Conservation (phyloP, 2,329 filamentous ascomycete genomes). For the Penicillium hesseltinei region DNA sequence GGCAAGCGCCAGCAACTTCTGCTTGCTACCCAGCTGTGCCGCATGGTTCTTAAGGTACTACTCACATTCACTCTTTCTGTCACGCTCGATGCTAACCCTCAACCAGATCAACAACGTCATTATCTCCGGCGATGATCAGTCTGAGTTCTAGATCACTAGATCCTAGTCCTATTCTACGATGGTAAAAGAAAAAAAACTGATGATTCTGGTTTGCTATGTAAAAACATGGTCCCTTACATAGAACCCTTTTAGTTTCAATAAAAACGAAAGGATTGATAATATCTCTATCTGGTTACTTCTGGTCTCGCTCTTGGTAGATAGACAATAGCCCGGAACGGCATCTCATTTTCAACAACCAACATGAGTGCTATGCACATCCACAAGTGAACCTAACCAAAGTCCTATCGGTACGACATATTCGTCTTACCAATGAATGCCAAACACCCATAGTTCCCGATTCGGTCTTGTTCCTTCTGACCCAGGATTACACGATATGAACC, state of each 20-base stretch:
- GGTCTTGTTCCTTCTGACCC: not conserved
- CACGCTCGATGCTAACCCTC: slow-evolving; percentile 16
- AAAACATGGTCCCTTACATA: slow-evolving; percentile 28
- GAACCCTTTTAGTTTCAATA: slow-evolving; percentile 25
- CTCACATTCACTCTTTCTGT: not conserved
- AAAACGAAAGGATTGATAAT: slow-evolving; percentile 27
- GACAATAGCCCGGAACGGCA: not conserved
- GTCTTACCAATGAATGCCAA: not conserved
- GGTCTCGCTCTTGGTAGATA: not conserved
- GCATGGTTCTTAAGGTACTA: slow-evolving; percentile 88
- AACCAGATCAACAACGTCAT: slow-evolving; percentile 82
- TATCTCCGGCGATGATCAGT: slow-evolving; percentile 79
- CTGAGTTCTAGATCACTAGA: slow-evolving; percentile 67
- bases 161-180: slow-evolving; percentile 22
- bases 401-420: not conserved
- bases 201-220: slow-evolving; percentile 27
- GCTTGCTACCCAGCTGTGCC: slow-evolving; percentile 92
- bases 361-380: not conserved
- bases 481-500: not conserved
- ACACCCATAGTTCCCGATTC: not conserved
- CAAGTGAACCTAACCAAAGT: not conserved
- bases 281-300: slow-evolving; percentile 1
- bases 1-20: slow-evolving; percentile 97
- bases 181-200: slow-evolving; percentile 22
- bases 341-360: not conserved